Base-by-base conservation (phyloP, 495 filamentous ascomycete genomes). In the Daldinia grandis region DNA sequence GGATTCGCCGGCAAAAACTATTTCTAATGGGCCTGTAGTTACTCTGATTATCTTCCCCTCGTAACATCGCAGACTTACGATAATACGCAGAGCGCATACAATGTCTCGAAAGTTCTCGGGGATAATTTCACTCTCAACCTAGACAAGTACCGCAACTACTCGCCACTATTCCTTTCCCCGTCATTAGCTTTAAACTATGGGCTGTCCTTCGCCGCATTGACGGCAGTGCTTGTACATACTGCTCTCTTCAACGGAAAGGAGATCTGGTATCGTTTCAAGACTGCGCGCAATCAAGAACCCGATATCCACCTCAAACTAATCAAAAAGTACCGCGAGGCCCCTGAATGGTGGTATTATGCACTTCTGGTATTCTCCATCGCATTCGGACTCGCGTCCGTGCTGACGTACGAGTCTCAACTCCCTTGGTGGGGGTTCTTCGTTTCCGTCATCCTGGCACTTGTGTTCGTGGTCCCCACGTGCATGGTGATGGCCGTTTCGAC, bases 261-360 rank as follows among this genome's bases (percentile, higher is more conserved):
- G 35, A 78, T 90, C 12, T 85, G 81, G 81, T 76, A 78, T 42
- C 83, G 86, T 1, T 78, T 85, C 62, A 83, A 81, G 53, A 69
- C 72, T 8, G 73, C 85, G 17, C 82, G 81, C 10, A 79, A 81
- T 12, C 85, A 90, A 31, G 82, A 87, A 33, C 84, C 86, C 28
- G 89, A 91, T 68, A 79, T 91, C n/a, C 89, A 91, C 69, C 81
- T 82, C 57, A 85, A 84, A 19, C 77, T 92, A 33, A 91, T 92
- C 86, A 68, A 78, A 1, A 85, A 84, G 3, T 92, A 89, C 74
- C 78, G 76, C 65, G 78, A 85, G 0, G 86, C 85, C 6, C 89
- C 89, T 1, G 76, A 88, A 21, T 90, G 88, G 88, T 92, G 89
- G 89, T 91, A 89, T 65, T 74, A 69, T 0, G 71, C 63, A 0